A percentile compares a stretch with the other conserved stretches of the same genome.
These are phyloP conservation scores for Colletotrichum tabaci DNA, from an alignment of 2,329 filamentous ascomycete species.

Conservation along the genomic window DNA sequence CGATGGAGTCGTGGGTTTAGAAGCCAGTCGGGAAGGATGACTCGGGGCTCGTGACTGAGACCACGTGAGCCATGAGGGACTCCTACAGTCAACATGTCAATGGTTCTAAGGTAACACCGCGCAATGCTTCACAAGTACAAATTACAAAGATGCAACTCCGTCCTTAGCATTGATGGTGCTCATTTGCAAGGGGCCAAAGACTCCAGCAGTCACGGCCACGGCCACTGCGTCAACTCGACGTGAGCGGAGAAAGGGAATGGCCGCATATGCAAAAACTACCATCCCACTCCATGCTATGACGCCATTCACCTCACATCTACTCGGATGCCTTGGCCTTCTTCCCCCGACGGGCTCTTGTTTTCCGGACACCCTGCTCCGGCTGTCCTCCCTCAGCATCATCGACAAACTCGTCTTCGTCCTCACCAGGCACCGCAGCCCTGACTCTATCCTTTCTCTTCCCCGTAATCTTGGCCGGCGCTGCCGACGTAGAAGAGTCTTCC, in stretches of 20 bases:
- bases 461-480: slow-evolving; percentile 7
- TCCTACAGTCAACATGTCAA: background rate
- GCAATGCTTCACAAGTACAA: background rate
- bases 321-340: slow-evolving; percentile 39
- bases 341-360: slow-evolving; percentile 10
- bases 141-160: background rate
- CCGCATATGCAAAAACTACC: background rate
- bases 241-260: background rate
- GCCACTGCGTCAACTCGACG: background rate
- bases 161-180: background rate
- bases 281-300: background rate
- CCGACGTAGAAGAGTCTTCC: slow-evolving; percentile 6
- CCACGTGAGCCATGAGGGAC: too few species aligned
- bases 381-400: slow-evolving; percentile 14
- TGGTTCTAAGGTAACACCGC: background rate
- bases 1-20: background rate
- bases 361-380: slow-evolving; percentile 9
- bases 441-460: slow-evolving; percentile 38
- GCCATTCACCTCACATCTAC: slow-evolving; percentile 6
- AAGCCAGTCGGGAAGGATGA: slow-evolving; percentile 1
- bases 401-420: slow-evolving; percentile 21
- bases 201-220: background rate
- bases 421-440: slow-evolving; percentile 18
- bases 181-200: background rate
- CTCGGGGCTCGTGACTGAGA: background rate